A percentile compares a stretch with the other conserved stretches of the same genome.
phyloP scores from a whole-genome alignment of 2,329 filamentous ascomycete species.

The Fusarium albidum region DNA sequence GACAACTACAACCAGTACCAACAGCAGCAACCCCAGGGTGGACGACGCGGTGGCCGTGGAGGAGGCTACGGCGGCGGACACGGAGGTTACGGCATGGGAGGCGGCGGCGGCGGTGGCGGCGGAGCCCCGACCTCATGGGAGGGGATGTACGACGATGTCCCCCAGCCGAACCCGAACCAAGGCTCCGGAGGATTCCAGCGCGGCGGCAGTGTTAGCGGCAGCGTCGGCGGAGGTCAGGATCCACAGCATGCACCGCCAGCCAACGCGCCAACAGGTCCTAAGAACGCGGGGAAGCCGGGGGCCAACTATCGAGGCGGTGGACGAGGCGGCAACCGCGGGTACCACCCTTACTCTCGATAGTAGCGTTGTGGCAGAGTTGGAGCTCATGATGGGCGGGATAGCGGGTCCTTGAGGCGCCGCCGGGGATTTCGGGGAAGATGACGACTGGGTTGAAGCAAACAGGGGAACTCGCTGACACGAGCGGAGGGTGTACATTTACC shows the following conservation, averaged over 20 bases:
- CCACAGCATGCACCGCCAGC: conserved; percentile 59
- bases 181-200: conserved; percentile 50
- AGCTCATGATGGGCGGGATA: conserved; percentile 1
- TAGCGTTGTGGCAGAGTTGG: conserved; percentile 6
- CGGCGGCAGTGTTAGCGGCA: conserved; percentile 52
- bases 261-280: conserved; percentile 88
- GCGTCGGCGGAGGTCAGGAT: conserved; percentile 48
- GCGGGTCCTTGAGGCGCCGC: conserved; percentile 4
- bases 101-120: conserved; percentile 48
- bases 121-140: conserved; percentile 89
- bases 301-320: conserved; percentile 95
- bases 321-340: conserved; percentile 76
- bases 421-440: conserved; percentile 8
- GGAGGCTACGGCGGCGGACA: conserved; percentile 39
- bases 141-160: conserved; percentile 97
- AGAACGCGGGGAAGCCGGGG: conserved; percentile 91
- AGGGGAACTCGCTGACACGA: background rate
- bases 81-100: conserved; percentile 47
- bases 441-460: background rate
- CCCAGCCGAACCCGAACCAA: conserved; percentile 74
- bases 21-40: conserved; percentile 55
- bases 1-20: conserved; percentile 49
- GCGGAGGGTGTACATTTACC: conserved; percentile 16
- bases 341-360: conserved; percentile 74
- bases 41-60: conserved; percentile 43